Percentiles rank a stretch among this genome's conserved stretches.
These are phyloP conservation scores for Diaporthe amygdali DNA, from an alignment of 2,329 filamentous ascomycete species.

Conservation along the genomic window DNA sequence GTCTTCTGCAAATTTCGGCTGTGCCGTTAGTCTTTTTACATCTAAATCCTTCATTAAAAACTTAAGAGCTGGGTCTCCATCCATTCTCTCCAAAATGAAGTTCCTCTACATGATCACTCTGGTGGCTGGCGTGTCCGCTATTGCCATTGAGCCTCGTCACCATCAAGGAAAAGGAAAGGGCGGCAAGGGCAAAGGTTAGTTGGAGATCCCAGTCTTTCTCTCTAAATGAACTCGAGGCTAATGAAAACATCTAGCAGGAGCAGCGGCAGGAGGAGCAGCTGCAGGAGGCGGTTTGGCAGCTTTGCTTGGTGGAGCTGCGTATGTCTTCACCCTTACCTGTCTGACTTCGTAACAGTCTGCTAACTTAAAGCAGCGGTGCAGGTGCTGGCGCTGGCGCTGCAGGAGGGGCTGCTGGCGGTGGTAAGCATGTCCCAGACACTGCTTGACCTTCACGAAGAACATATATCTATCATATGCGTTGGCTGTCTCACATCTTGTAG, in stretches of 20 bases:
- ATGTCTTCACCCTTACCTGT: too few relatives aligned
- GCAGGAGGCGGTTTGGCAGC: background rate
- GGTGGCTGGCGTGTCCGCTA: background rate
- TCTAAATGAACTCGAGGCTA: background rate
- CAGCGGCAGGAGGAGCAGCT: background rate
- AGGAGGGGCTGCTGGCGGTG: too few relatives aligned
- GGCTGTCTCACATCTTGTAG: too few relatives aligned
- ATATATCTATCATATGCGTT: too few relatives aligned
- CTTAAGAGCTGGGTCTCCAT: background rate
- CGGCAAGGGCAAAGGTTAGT: constrained; percentile 3
- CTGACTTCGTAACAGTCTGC: too few relatives aligned
- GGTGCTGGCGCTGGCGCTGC: too few relatives aligned
- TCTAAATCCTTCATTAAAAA: background rate
- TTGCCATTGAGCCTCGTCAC: constrained; percentile 1
- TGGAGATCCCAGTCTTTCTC: too few relatives aligned
- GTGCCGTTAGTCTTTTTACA: background rate
- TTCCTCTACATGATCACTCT: constrained; percentile 10
- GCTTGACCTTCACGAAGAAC: too few relatives aligned
- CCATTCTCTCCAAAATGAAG: constrained; percentile 4
- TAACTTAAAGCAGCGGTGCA: too few relatives aligned
- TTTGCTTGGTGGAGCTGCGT: too few relatives aligned
- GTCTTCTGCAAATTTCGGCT: background rate
- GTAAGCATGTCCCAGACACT: too few relatives aligned
- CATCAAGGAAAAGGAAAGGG: constrained; percentile 6
- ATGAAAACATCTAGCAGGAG: background rate